phyloP scores from a whole-genome alignment of 2,329 filamentous ascomycete species.

The Xylaria sp. region DNA sequence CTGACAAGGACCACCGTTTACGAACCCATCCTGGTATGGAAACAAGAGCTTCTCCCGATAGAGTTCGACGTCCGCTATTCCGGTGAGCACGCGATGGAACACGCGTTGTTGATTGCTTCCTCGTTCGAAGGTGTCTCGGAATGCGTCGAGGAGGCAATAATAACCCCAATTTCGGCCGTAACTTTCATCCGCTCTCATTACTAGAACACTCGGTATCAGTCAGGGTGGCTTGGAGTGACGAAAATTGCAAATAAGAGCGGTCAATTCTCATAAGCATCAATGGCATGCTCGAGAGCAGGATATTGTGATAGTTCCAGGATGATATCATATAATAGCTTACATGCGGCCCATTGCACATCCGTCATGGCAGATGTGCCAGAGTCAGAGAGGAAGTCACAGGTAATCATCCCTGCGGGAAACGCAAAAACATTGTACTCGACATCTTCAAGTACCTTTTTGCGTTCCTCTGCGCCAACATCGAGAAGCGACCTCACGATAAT shows the following conservation, averaged over 20 bases:
- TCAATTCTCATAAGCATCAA: no score
- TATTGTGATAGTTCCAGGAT: neutral
- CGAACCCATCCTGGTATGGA: constrained; percentile 35
- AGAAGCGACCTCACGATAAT: constrained; percentile 29
- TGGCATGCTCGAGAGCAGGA: no score
- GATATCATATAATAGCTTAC: constrained; percentile 24
- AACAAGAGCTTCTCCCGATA: constrained; percentile 32
- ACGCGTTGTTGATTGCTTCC: constrained; percentile 31
- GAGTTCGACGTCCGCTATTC: constrained; percentile 26
- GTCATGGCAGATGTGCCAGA: constrained; percentile 48
- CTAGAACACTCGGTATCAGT: constrained; percentile 16
- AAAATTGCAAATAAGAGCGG: neutral
- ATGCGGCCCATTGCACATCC: constrained; percentile 45
- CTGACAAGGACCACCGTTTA: constrained; percentile 40
- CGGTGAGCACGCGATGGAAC: constrained; percentile 25
- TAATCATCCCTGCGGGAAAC: constrained; percentile 41
- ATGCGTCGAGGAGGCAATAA: constrained; percentile 44
- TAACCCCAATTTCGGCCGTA: constrained; percentile 46
- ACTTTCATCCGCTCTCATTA: constrained; percentile 46
- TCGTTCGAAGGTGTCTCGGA: constrained; percentile 43
- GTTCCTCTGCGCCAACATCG: constrained; percentile 19
- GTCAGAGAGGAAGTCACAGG: constrained; percentile 45
- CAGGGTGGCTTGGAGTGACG: neutral
- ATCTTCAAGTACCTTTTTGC: constrained; percentile 33
- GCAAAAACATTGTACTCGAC: constrained; percentile 37